Conservation (phyloP, 441 rosid genomes). For the Eugenia klotzschiana region DNA sequence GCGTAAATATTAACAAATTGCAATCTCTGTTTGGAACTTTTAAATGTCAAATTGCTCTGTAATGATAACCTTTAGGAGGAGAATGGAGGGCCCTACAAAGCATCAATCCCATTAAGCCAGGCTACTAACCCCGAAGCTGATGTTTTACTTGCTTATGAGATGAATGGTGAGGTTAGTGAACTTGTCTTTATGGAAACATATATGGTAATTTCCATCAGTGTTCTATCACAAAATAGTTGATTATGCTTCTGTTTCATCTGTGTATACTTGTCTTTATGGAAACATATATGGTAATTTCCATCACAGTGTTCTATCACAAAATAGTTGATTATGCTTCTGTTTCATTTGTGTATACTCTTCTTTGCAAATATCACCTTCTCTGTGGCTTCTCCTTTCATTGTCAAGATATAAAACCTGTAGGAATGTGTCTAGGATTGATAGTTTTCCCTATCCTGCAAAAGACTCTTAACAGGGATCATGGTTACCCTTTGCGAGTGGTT, state of each 20-base stretch:
- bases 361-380: not conserved
- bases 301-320: not conserved
- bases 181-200: not conserved
- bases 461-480: slow-evolving; percentile 93
- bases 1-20: not conserved
- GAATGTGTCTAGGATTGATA: not conserved
- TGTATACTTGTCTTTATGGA: not conserved
- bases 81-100: slow-evolving; percentile 95
- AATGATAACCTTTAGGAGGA: slow-evolving; percentile 50
- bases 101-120: slow-evolving; percentile 78
- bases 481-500: slow-evolving; percentile 75
- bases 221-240: not conserved
- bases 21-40: not conserved
- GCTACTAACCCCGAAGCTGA: slow-evolving; percentile 65
- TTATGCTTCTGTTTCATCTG: not conserved
- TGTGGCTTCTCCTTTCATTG: not conserved
- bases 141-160: slow-evolving; percentile 3
- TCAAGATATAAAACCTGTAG: not conserved
- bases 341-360: not conserved
- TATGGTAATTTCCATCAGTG: not conserved
- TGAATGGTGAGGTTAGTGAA: slow-evolving; percentile 80
- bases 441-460: slow-evolving; percentile 9
- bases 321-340: not conserved
- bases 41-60: not conserved
- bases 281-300: not conserved